Conservation (phyloP, 1,284 basidiomycete genomes). For the Naganishia liquefaciens region DNA sequence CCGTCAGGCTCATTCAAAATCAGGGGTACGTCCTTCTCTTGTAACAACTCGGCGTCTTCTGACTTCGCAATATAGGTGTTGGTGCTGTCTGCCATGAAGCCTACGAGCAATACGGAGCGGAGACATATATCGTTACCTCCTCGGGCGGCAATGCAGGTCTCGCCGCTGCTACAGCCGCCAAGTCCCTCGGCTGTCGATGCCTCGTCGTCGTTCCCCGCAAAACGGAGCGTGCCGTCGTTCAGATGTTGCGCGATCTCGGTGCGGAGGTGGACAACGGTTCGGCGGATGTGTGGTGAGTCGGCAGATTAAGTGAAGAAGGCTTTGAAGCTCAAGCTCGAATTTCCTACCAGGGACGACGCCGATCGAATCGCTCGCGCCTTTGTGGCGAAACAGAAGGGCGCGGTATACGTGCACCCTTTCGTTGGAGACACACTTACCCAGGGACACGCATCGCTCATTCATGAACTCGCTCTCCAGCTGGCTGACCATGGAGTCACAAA, state of each 20-base stretch:
- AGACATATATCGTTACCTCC: constrained; percentile 41
- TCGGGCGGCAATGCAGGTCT: constrained; percentile 50
- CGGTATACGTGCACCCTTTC: constrained; percentile 45
- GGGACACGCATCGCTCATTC: constrained; percentile 41
- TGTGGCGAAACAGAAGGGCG: constrained; percentile 32
- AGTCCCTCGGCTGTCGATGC: constrained; percentile 37
- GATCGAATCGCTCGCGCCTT: constrained; percentile 36
- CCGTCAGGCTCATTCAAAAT: constrained; percentile 47
- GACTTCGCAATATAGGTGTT: constrained; percentile 33
- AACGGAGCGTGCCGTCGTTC: constrained; percentile 36
- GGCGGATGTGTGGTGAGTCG: constrained; percentile 30
- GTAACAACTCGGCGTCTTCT: not conserved
- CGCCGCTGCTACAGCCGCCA: constrained; percentile 36
- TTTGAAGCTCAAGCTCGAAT: too few relatives aligned
- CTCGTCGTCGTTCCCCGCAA: constrained; percentile 43
- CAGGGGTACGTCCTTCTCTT: constrained; percentile 18
- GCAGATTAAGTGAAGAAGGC: too few relatives aligned
- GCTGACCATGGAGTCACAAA: constrained; percentile 16
- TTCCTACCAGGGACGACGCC: constrained; percentile 23
- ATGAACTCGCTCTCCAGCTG: constrained; percentile 39
- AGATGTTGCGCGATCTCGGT: constrained; percentile 27
- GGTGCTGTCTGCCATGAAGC: constrained; percentile 35
- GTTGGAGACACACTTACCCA: constrained; percentile 35
- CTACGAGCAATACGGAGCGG: constrained; percentile 32
- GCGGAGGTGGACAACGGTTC: constrained; percentile 29